A percentile compares a stretch with the other conserved stretches of the same genome.
These are phyloP conservation scores for Yarrowia sp. DNA, from an alignment of 805 yeast species.

Conservation along the genomic window DNA sequence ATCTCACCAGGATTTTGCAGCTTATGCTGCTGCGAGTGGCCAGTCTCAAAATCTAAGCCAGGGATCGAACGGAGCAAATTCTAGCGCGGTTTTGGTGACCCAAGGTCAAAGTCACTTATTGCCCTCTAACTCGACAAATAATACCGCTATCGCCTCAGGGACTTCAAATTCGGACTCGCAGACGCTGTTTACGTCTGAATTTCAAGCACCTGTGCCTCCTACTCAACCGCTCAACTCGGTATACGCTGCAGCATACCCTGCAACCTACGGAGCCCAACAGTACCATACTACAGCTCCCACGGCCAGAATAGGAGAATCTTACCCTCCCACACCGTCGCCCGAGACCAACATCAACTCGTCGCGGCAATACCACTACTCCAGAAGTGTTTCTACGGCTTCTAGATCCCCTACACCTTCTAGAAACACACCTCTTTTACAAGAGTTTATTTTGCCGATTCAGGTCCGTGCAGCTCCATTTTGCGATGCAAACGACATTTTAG, in stretches of 20 bases:
- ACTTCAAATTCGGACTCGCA: background rate
- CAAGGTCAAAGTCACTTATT: background rate
- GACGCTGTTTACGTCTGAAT: background rate
- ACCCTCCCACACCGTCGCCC: constrained; percentile 15
- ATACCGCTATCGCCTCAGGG: background rate
- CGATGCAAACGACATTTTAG: constrained; percentile 19
- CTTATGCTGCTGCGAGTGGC: background rate
- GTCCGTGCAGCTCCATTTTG: constrained; percentile 15
- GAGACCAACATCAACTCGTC: background rate
- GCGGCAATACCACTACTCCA: background rate
- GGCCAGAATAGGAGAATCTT: background rate
- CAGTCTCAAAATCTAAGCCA: background rate
- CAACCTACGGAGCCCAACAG: constrained; percentile 6
- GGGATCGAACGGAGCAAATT: background rate
- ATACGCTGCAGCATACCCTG: constrained; percentile 16
- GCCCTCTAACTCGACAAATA: background rate
- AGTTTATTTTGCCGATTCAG: constrained; percentile 16
- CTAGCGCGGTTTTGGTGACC: too few species aligned
- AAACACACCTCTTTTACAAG: constrained; percentile 2
- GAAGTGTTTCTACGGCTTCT: background rate
- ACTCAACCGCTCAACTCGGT: background rate
- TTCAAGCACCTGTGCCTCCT: background rate
- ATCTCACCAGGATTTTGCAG: background rate
- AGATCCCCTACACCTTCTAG: background rate
- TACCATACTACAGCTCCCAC: background rate